These are phyloP conservation scores for Kodamaea fukazawae DNA, from an alignment of 805 yeast species.

Conservation along the genomic window DNA sequence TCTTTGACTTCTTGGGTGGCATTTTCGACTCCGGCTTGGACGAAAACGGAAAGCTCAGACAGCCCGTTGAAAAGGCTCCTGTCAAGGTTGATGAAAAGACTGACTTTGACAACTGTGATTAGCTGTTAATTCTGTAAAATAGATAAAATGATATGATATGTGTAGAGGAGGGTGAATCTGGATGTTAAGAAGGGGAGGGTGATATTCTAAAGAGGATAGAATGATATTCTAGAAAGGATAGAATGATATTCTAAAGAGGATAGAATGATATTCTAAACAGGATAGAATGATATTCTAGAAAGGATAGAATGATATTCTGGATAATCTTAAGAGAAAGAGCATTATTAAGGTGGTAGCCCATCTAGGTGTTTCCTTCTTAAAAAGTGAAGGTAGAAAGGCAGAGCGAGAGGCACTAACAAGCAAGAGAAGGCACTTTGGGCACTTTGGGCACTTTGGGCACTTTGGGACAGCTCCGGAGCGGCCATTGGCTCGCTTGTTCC, in stretches of 20 bases:
- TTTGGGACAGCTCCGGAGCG: no score
- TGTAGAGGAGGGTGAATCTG: background rate
- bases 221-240: background rate
- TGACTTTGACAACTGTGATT: slow-evolving; percentile 8
- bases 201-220: background rate
- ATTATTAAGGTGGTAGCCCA: no score
- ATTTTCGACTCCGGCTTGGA: slow-evolving; percentile 37
- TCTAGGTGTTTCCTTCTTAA: no score
- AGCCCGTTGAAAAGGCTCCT: slow-evolving; percentile 12
- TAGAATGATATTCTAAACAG: no score
- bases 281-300: no score
- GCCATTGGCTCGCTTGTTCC: no score
- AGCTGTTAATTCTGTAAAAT: background rate
- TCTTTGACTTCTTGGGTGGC: slow-evolving; percentile 57
- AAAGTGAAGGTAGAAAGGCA: no score
- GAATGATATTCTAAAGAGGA: background rate
- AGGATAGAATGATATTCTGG: no score
- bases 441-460: no score
- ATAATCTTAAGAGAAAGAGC: no score
- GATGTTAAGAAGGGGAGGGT: background rate
- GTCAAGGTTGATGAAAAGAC: slow-evolving; percentile 3
- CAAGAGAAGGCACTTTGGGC: no score
- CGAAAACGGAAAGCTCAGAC: slow-evolving; percentile 11
- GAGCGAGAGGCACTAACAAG: no score
- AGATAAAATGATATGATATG: background rate